Percentiles rank a stretch among this genome's conserved stretches.
Evolutionary conservation across 257 asterid genomes (phyloP).

Genomic region (Salvia rosmarinus): DNA sequence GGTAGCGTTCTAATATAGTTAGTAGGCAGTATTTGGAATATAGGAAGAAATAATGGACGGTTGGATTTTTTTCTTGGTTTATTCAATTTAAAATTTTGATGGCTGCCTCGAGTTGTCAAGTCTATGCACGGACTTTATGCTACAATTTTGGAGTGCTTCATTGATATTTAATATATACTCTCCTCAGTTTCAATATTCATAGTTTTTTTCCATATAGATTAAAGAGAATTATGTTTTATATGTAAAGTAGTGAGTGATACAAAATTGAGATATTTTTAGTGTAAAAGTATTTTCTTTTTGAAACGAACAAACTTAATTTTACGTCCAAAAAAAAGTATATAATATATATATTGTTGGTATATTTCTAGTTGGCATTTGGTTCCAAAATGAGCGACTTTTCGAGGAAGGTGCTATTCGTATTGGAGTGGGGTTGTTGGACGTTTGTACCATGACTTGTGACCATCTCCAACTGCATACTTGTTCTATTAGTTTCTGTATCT

Average conservation of each 20-base stretch:
- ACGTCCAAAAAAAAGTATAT: too few relatives aligned
- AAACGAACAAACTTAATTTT: too few relatives aligned
- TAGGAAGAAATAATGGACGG: constrained; percentile 30
- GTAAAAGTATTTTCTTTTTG: too few relatives aligned
- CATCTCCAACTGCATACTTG: neutral
- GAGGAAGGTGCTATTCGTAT: constrained; percentile 32
- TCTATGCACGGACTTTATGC: constrained; percentile 22
- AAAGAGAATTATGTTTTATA: too few relatives aligned
- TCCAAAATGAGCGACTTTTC: constrained; percentile 31
- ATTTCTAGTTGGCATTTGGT: constrained; percentile 14
- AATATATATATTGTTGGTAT: too few relatives aligned
- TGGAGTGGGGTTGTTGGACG: constrained; percentile 25
- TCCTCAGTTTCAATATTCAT: too few relatives aligned
- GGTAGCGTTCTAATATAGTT: neutral
- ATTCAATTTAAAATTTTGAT: neutral
- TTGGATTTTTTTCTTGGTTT: neutral
- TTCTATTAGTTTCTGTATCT: neutral
- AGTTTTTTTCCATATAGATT: too few relatives aligned
- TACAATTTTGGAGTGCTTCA: constrained; percentile 23
- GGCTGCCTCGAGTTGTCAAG: constrained; percentile 25
- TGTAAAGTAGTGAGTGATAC: too few relatives aligned
- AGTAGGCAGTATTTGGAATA: neutral
- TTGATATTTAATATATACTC: neutral
- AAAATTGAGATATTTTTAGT: too few relatives aligned
- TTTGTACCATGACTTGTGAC: constrained; percentile 17